Percentiles rank a stretch among this genome's conserved stretches.
phyloP scores from a whole-genome alignment of 148 eudicot genomes.

The Chenopodium album region DNA sequence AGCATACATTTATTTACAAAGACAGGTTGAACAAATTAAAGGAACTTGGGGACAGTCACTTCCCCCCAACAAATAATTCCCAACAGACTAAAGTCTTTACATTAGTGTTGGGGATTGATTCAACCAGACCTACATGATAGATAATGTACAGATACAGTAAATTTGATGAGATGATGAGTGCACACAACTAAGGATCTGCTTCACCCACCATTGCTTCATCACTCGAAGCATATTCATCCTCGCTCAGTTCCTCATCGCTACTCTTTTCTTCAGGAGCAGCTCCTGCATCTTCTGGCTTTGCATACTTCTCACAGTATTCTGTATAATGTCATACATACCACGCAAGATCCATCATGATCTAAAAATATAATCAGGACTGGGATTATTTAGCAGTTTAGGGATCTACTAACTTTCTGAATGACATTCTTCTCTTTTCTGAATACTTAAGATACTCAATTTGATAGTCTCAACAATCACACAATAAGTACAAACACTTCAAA shows the following conservation, averaged over 20 bases:
- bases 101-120: slow-evolving; percentile 17
- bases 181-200: slow-evolving; percentile 44
- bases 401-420: neutral
- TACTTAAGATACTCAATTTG: neutral
- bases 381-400: neutral
- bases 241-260: slow-evolving; percentile 61
- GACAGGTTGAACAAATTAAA: slow-evolving; percentile 22
- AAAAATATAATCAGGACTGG: neutral
- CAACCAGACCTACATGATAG: slow-evolving; percentile 31
- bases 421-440: too few species aligned
- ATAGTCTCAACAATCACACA: neutral
- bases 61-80: slow-evolving; percentile 17
- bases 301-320: slow-evolving; percentile 72
- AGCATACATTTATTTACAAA: slow-evolving; percentile 35
- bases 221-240: slow-evolving; percentile 50
- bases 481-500: neutral
- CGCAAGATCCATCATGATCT: slow-evolving; percentile 4
- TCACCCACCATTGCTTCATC: slow-evolving; percentile 60
- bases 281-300: slow-evolving; percentile 69
- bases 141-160: slow-evolving; percentile 46
- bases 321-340: slow-evolving; percentile 13
- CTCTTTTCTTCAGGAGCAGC: slow-evolving; percentile 47
- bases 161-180: slow-evolving; percentile 1
- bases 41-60: slow-evolving; percentile 10
- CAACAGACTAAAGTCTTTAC: slow-evolving; percentile 30